phyloP scores from a whole-genome alignment of 768 basidiomycete genomes.

The Rubroboletus satanas region DNA sequence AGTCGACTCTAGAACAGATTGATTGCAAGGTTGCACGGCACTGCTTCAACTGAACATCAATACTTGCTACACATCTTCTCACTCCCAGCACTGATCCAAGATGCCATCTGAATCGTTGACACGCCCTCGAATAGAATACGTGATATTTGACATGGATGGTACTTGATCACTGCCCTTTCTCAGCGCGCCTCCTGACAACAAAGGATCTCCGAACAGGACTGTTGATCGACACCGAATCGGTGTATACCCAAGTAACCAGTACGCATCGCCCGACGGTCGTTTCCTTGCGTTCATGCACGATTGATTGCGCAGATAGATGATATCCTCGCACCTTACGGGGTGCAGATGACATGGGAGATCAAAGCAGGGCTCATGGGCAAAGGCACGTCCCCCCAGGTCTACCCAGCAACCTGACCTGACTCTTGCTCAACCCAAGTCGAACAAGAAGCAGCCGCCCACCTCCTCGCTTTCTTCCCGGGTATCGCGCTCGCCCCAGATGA shows the following conservation, averaged over 20 bases:
- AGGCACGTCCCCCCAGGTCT: conserved; percentile 40
- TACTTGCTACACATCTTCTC: neutral
- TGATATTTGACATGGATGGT: conserved; percentile 76
- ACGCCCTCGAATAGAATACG: conserved; percentile 46
- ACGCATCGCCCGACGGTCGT: conserved; percentile 19
- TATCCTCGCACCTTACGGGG: conserved; percentile 67
- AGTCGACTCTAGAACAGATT: no score
- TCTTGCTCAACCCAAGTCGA: conserved; percentile 45
- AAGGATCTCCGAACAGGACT: conserved; percentile 42
- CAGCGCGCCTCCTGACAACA: neutral
- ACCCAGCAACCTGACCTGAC: neutral
- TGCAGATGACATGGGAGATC: conserved; percentile 83
- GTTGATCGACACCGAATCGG: conserved; percentile 71
- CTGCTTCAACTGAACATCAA: no score
- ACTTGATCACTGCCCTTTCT: conserved; percentile 3
- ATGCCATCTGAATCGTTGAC: conserved; percentile 9
- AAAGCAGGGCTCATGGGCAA: conserved; percentile 89
- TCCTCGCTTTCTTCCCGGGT: conserved; percentile 74
- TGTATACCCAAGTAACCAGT: conserved; percentile 82
- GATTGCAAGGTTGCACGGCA: no score
- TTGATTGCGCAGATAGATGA: conserved; percentile 44
- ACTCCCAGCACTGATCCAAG: neutral
- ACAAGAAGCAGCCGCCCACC: conserved; percentile 56
- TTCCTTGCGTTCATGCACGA: neutral
- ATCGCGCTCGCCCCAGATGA: conserved; percentile 60